Conservation (phyloP, 108 stramenopile genomes). For the Stephanodiscus triporus region DNA sequence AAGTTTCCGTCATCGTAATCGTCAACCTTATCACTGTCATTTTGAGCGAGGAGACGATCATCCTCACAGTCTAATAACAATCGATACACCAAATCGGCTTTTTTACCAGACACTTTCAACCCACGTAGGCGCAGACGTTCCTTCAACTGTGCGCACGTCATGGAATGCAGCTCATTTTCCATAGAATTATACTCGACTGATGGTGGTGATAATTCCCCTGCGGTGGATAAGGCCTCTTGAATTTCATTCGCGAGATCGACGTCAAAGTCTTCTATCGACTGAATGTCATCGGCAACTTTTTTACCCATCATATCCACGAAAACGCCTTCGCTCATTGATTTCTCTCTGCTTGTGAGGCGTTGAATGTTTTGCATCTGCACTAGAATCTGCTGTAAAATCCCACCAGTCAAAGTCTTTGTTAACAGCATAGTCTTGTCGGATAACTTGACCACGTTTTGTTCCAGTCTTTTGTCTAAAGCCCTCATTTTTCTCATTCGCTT, state of each 20-base stretch:
- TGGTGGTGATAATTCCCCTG: background rate
- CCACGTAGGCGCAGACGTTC: conserved; percentile 20
- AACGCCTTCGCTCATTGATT: background rate
- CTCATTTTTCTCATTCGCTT: conserved; percentile 24
- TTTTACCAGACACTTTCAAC: conserved; percentile 47
- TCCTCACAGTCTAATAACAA: conserved; percentile 7
- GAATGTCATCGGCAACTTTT: conserved; percentile 12
- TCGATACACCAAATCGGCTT: conserved; percentile 40
- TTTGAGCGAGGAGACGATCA: background rate
- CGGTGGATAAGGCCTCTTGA: conserved; percentile 26
- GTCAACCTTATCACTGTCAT: background rate
- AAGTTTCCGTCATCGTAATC: background rate
- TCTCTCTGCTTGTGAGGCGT: background rate
- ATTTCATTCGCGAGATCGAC: conserved; percentile 39
- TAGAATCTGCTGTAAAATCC: conserved; percentile 22
- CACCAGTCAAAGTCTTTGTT: conserved; percentile 22
- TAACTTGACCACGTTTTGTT: conserved; percentile 37
- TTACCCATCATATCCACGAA: background rate
- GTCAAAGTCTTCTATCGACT: conserved; percentile 44
- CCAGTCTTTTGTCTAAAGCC: conserved; percentile 38
- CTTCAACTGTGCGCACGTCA: conserved; percentile 38
- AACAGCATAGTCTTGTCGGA: conserved; percentile 26
- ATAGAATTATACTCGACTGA: background rate
- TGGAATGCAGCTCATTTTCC: conserved; percentile 18
- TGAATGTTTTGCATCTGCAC: conserved; percentile 1